Evolutionary conservation across 805 yeast species (phyloP), one percentile per base, ranked within the genome.

Genomic region (Wickerhamomyces bovis): DNA sequence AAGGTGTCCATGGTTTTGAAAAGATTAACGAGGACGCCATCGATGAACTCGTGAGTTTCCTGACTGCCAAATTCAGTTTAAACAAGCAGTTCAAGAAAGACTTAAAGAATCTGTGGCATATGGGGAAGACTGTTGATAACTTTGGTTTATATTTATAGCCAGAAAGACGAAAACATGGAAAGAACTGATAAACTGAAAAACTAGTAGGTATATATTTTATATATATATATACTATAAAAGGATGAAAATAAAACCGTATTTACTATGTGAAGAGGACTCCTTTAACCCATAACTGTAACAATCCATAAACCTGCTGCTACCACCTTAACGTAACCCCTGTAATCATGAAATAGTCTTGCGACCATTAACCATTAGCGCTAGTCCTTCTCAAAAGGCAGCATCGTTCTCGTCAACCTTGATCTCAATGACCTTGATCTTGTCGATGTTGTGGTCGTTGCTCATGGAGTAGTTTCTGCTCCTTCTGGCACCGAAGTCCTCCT

Each of bases 1-100:
- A 81, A 61, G 87, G 87, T 6, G 81, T 77, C 19, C 67, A 74
- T 2, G 84, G 83, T 2, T 78, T 68, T 58, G 85, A 81, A 52
- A 80, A 76, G 53, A 60, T 78, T 10, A 73, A 71, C 49, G 59
- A 61, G 8, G 77, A 74, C 51, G 53, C 54, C 5, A 39, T 55
- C n/a, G 44, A 45, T 12, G 55, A 52, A 36, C 31, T 53, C 10
- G 50, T 47, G 2, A 18, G 25, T 12, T 46, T 45, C 23, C 22
- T 57, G 15, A 20, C 18, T 11, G 16, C 44, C 15, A 46, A 40
- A 13, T 48, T 51, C 21, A 15, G 11, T 1, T 38, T 55, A 3
- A 40, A 39, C 6, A 38, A 39, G 12, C 25, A 49, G 21, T 53
- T 56, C 38, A 39, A 21, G 8, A 26, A 44, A 25, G 38, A 42